Evolutionary conservation across 2,329 filamentous ascomycete genomes (phyloP).

Genomic region (Aureobasidium lini): DNA sequence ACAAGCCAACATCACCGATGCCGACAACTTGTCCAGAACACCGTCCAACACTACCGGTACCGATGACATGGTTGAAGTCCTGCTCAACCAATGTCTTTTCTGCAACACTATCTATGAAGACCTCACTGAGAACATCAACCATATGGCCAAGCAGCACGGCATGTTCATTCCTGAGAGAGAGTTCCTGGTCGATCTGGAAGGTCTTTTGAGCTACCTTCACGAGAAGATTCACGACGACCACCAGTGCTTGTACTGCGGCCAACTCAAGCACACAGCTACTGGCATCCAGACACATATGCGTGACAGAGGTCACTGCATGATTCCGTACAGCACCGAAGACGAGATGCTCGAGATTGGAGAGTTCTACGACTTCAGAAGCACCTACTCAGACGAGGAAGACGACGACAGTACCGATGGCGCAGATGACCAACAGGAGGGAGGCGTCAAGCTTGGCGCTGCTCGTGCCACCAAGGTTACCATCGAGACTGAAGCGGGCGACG

Average conservation of each 20-base stretch:
- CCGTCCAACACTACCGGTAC: slow-evolving; percentile 21
- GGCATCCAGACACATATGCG: slow-evolving; percentile 95
- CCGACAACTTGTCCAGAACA: slow-evolving; percentile 23
- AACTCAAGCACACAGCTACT: slow-evolving; percentile 66
- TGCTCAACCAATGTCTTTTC: slow-evolving; percentile 64
- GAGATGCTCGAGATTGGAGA: slow-evolving; percentile 93
- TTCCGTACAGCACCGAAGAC: slow-evolving; percentile 79
- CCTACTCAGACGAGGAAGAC: slow-evolving; percentile 75
- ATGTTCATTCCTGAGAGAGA: slow-evolving; percentile 91
- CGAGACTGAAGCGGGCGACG: slow-evolving; percentile 39
- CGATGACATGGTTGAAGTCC: slow-evolving; percentile 31
- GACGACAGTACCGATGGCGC: slow-evolving; percentile 49
- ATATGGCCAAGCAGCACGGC: slow-evolving; percentile 90
- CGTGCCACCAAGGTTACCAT: slow-evolving; percentile 42
- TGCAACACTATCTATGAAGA: slow-evolving; percentile 80
- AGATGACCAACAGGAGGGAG: slow-evolving; percentile 40
- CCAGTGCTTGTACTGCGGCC: slow-evolving; percentile 84
- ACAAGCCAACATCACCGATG: slow-evolving; percentile 49
- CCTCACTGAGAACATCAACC: slow-evolving; percentile 66
- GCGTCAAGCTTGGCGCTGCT: slow-evolving; percentile 62
- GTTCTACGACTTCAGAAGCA: slow-evolving; percentile 93
- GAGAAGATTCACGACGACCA: slow-evolving; percentile 71
- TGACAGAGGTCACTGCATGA: slow-evolving; percentile 94
- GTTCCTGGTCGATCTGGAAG: slow-evolving; percentile 75
- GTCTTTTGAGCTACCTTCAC: slow-evolving; percentile 69